Evolutionary conservation across 352 stramenopile species (phyloP).

Genomic region (Globisporangium nunn): DNA sequence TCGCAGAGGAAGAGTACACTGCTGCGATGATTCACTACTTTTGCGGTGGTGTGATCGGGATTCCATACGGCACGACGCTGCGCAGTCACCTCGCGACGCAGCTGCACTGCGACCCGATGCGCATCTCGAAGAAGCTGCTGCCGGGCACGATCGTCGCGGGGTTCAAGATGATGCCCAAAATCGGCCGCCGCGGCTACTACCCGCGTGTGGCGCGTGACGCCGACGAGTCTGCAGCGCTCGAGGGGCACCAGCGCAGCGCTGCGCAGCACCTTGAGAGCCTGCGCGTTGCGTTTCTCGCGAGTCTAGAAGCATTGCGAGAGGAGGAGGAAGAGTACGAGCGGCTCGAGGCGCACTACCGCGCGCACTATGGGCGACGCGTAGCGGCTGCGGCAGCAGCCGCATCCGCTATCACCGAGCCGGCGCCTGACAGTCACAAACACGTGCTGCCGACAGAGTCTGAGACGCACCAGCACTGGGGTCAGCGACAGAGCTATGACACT

Average conservation of each 20-base stretch:
- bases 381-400: background rate
- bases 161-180: slow-evolving; percentile 70
- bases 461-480: background rate
- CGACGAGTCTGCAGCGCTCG: slow-evolving; percentile 14
- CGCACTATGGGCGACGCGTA: background rate
- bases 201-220: slow-evolving; percentile 34
- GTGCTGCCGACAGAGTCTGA: background rate
- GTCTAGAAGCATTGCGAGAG: slow-evolving; percentile 41
- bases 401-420: background rate
- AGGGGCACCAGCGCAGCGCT: slow-evolving; percentile 23
- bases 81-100: slow-evolving; percentile 61
- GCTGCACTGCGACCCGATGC: slow-evolving; percentile 69
- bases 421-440: background rate
- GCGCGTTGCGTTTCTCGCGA: slow-evolving; percentile 42
- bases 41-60: slow-evolving; percentile 41
- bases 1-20: slow-evolving; percentile 52
- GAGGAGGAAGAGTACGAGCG: slow-evolving; percentile 19
- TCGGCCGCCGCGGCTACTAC: slow-evolving; percentile 60
- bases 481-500: background rate
- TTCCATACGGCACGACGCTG: slow-evolving; percentile 70
- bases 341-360: slow-evolving; percentile 4
- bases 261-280: slow-evolving; percentile 27
- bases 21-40: slow-evolving; percentile 66
- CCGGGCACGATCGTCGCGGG: slow-evolving; percentile 44
- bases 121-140: slow-evolving; percentile 78